Evolutionary conservation across 495 filamentous ascomycete species (phyloP).

Genomic region (Usnea hakonensis): DNA sequence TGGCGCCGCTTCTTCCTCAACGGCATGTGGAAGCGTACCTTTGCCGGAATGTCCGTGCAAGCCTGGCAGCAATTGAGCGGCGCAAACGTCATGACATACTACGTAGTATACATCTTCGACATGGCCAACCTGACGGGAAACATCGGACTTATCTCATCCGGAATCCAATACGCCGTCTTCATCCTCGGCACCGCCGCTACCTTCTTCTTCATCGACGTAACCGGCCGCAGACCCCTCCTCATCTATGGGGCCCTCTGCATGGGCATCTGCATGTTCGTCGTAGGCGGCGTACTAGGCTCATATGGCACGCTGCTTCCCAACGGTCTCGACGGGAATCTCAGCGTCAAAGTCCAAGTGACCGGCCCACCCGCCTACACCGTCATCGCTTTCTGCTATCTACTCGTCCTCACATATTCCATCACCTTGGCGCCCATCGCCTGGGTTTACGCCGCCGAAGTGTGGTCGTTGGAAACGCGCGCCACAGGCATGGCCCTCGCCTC

Average conservation of each 20-base stretch:
- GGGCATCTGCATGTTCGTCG: slow-evolving; percentile 41
- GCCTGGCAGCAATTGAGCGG: slow-evolving; percentile 64
- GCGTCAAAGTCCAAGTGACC: slow-evolving; percentile 55
- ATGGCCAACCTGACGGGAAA: slow-evolving; percentile 57
- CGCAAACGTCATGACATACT: slow-evolving; percentile 59
- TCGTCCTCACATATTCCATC: slow-evolving; percentile 67
- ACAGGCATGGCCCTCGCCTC: slow-evolving; percentile 62
- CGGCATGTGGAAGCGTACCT: slow-evolving; percentile 63
- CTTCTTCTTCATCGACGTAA: slow-evolving; percentile 65
- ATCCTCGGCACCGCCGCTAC: slow-evolving; percentile 60
- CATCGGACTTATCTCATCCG: slow-evolving; percentile 58
- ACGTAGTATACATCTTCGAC: slow-evolving; percentile 61
- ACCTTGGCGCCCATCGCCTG: slow-evolving; percentile 64
- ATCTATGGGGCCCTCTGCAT: slow-evolving; percentile 63
- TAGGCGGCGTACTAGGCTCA: slow-evolving; percentile 47
- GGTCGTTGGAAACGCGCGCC: slow-evolving; percentile 65
- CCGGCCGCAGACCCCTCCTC: slow-evolving; percentile 64
- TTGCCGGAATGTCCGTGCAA: slow-evolving; percentile 63
- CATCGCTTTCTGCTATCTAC: slow-evolving; percentile 71
- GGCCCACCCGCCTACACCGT: slow-evolving; percentile 59
- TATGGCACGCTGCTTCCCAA: slow-evolving; percentile 49
- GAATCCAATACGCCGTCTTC: slow-evolving; percentile 69
- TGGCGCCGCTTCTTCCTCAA: slow-evolving; percentile 55
- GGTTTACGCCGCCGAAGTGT: slow-evolving; percentile 72
- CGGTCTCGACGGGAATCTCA: slow-evolving; percentile 56